Evolutionary conservation across 2,329 filamentous ascomycete genomes (phyloP).

Genomic region (Cladophialophora carrionii): DNA sequence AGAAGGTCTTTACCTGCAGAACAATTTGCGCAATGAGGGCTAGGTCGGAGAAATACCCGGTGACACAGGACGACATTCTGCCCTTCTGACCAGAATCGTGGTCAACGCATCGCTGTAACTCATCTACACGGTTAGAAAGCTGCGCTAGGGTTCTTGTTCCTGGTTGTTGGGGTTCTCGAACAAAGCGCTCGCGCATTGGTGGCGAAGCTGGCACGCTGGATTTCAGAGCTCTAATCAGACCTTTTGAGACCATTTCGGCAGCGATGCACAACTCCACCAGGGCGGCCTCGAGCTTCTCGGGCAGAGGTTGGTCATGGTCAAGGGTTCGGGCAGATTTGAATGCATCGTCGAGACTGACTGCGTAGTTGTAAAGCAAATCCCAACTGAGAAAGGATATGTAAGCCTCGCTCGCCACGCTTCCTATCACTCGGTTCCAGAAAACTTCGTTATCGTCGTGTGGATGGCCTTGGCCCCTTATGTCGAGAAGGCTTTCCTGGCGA

Average conservation of each 20-base stretch:
- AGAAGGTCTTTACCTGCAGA: constrained; percentile 52
- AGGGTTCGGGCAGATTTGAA: constrained; percentile 37
- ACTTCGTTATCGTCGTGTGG: constrained; percentile 31
- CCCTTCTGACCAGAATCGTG: constrained; percentile 44
- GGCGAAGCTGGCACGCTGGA: constrained; percentile 48
- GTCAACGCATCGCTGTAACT: constrained; percentile 53
- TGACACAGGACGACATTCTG: constrained; percentile 48
- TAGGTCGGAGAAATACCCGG: constrained; percentile 49
- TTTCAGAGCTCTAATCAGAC: constrained; percentile 38
- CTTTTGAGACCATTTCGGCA: constrained; percentile 44
- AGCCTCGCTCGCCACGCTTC: constrained; percentile 42
- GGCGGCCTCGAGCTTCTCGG: constrained; percentile 46
- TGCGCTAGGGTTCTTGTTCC: constrained; percentile 39
- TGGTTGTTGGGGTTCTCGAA: constrained; percentile 40
- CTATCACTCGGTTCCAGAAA: constrained; percentile 51
- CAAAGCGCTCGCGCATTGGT: constrained; percentile 46
- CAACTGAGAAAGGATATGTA: constrained; percentile 48
- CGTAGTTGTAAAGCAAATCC: constrained; percentile 45
- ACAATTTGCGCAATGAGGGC: constrained; percentile 53
- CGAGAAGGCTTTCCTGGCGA: constrained; percentile 50
- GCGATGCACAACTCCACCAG: constrained; percentile 50
- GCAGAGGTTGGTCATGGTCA: constrained; percentile 39
- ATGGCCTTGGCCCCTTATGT: constrained; percentile 42
- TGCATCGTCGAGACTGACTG: constrained; percentile 32
- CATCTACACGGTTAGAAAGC: constrained; percentile 51